Evolutionary conservation across 176 grass and related monocot species (phyloP).

Genomic region (Lolium multiflorum): DNA sequence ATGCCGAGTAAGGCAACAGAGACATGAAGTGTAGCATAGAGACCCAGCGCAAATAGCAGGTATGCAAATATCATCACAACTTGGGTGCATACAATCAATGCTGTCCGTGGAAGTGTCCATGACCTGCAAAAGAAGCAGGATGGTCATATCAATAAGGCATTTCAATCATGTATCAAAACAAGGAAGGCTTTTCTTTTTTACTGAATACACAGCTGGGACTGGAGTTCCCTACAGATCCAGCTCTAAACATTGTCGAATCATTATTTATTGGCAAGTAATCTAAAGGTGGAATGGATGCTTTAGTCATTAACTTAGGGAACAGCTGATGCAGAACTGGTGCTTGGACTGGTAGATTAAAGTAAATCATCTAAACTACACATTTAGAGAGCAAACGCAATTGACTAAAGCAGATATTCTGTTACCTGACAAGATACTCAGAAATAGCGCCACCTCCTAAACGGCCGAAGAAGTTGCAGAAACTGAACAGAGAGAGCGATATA

Average conservation of each 20-base stretch:
- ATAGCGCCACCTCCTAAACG: constrained; percentile 74
- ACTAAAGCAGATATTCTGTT: constrained; percentile 27
- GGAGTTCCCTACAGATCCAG: neutral
- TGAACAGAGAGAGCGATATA: constrained; percentile 80
- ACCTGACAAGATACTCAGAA: constrained; percentile 93
- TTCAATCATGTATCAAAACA: neutral
- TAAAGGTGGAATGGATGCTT: neutral
- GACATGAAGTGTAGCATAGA: constrained; percentile 51
- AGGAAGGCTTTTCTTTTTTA: neutral
- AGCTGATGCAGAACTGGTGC: neutral
- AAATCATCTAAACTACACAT: neutral
- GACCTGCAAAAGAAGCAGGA: constrained; percentile 64
- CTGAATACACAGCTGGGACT: neutral
- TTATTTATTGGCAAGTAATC: constrained; percentile 1
- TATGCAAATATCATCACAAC: constrained; percentile 83
- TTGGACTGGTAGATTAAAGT: neutral
- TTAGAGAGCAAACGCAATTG: neutral
- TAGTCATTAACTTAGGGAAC: neutral
- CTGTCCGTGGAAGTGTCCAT: constrained; percentile 71
- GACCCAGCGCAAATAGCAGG: constrained; percentile 70
- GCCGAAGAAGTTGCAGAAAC: constrained; percentile 94
- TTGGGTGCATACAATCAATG: constrained; percentile 70
- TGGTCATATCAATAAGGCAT: neutral
- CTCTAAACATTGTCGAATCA: neutral
- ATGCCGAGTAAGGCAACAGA: constrained; percentile 66